phyloP scores from a whole-genome alignment of 345 rosid species.

The Ricinus communis region DNA sequence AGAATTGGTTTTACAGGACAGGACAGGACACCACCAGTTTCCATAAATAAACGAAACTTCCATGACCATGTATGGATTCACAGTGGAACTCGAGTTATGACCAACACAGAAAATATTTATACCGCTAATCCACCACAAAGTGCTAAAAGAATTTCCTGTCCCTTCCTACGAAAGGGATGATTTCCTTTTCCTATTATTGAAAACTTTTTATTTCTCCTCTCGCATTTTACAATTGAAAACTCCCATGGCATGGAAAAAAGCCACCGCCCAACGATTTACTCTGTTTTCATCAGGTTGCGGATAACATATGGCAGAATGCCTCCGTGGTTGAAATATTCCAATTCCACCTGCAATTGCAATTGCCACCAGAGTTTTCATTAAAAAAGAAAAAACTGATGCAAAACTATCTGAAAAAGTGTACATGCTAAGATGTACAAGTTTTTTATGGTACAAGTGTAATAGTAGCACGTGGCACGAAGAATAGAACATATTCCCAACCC shows the following conservation, averaged over 20 bases:
- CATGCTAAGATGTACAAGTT: too few species aligned
- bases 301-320: conserved; percentile 97
- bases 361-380: too few species aligned
- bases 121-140: not conserved
- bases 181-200: conserved; percentile 25
- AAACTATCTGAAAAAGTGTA: too few species aligned
- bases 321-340: conserved; percentile 86
- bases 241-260: conserved; percentile 11
- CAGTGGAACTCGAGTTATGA: not conserved
- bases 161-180: conserved; percentile 30
- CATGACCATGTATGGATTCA: conserved; percentile 8
- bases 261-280: conserved; percentile 21
- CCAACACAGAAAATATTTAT: not conserved
- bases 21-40: too few species aligned
- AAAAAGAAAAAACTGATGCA: too few species aligned
- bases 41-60: not conserved
- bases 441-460: too few species aligned
- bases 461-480: too few species aligned
- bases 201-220: conserved; percentile 40
- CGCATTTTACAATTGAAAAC: conserved; percentile 21
- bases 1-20: not conserved
- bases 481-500: too few species aligned
- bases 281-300: conserved; percentile 71
- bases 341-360: conserved; percentile 68
- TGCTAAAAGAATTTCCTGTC: conserved; percentile 19